Evolutionary conservation across 805 yeast genomes (phyloP).

Genomic region (Zygotorulaspora danielsina): DNA sequence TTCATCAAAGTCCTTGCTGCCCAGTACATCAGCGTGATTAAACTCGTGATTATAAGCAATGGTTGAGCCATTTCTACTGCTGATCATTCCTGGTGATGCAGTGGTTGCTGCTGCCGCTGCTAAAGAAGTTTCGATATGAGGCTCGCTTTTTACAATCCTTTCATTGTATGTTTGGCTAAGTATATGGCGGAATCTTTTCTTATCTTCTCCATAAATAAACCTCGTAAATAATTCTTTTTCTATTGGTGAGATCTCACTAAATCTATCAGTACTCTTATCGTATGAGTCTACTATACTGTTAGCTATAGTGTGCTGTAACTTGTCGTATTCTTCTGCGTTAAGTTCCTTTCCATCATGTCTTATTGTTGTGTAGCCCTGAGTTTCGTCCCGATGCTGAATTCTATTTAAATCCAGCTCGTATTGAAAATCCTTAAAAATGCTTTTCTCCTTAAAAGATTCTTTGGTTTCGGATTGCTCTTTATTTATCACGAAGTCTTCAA

Average conservation of each 20-base stretch:
- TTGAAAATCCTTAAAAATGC: not conserved
- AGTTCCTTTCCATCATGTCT: slow-evolving; percentile 31
- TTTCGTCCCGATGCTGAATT: slow-evolving; percentile 20
- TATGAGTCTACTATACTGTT: slow-evolving; percentile 32
- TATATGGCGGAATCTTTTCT: slow-evolving; percentile 27
- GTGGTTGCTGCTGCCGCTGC: slow-evolving; percentile 32
- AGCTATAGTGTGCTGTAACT: slow-evolving; percentile 32
- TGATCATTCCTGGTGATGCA: slow-evolving; percentile 14
- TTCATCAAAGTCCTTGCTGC: slow-evolving; percentile 23
- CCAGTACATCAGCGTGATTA: slow-evolving; percentile 21
- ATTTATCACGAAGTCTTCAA: slow-evolving; percentile 67
- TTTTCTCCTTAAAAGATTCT: not conserved
- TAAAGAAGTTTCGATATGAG: slow-evolving; percentile 24
- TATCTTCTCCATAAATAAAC: slow-evolving; percentile 32
- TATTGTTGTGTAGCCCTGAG: slow-evolving; percentile 29
- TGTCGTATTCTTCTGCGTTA: slow-evolving; percentile 31
- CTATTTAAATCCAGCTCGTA: slow-evolving; percentile 8
- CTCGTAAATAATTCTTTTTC: slow-evolving; percentile 32
- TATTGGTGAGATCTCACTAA: slow-evolving; percentile 27
- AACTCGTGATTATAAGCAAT: slow-evolving; percentile 27
- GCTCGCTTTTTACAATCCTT: slow-evolving; percentile 24
- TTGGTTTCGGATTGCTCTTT: slow-evolving; percentile 12
- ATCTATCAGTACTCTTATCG: slow-evolving; percentile 27
- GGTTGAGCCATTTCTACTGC: slow-evolving; percentile 25
- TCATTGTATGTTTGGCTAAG: slow-evolving; percentile 30